Conservation (phyloP, 2,329 filamentous ascomycete species). For the Penicillium sp. region DNA sequence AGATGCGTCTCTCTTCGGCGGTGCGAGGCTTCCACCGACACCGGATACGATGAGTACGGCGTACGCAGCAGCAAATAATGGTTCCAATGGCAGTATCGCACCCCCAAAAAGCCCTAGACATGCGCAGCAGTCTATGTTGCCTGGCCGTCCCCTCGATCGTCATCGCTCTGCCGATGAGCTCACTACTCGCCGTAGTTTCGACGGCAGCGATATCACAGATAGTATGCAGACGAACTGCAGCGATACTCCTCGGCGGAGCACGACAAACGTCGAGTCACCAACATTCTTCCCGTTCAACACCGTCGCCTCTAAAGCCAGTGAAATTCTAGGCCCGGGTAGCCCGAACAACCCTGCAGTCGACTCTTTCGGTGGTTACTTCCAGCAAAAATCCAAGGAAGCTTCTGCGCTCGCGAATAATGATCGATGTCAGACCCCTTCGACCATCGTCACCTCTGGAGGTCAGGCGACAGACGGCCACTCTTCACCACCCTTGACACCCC, state of each 20-base stretch:
- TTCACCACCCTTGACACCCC: constrained; percentile 35
- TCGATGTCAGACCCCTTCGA: constrained; percentile 20
- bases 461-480: constrained; percentile 10
- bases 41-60: constrained; percentile 43
- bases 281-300: constrained; percentile 32
- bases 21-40: constrained; percentile 36
- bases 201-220: constrained; percentile 26
- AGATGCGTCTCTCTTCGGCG: constrained; percentile 31
- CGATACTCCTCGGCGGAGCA: constrained; percentile 26
- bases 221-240: constrained; percentile 32
- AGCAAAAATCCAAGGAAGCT: constrained; percentile 18
- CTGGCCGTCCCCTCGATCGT: constrained; percentile 22
- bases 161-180: constrained; percentile 35
- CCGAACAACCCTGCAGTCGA: constrained; percentile 21
- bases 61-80: constrained; percentile 26
- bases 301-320: constrained; percentile 24
- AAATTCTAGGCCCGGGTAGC: constrained; percentile 22
- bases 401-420: constrained; percentile 20
- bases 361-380: constrained; percentile 20
- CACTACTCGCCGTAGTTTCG: constrained; percentile 28
- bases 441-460: constrained; percentile 13
- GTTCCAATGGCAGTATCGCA: constrained; percentile 34
- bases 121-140: constrained; percentile 19
- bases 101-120: constrained; percentile 22
- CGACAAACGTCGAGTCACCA: constrained; percentile 21